Conservation (phyloP, 805 yeast species). For the Lachancea lanzarotensis region DNA sequence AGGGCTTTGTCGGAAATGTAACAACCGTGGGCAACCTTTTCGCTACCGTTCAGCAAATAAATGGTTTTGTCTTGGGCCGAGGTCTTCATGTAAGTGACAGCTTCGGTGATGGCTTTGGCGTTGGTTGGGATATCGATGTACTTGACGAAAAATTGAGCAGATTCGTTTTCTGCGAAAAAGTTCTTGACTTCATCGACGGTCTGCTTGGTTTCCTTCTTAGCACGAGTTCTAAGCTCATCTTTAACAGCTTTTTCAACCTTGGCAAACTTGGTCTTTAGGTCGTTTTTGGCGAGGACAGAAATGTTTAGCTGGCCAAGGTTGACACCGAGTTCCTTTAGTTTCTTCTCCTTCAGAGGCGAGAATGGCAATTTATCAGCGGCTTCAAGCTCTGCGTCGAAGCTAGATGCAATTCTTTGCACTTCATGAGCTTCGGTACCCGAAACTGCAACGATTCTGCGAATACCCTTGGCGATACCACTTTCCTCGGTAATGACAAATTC, state of each 20-base stretch:
- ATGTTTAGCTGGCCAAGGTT: slow-evolving; percentile 74
- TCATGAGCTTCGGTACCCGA: slow-evolving; percentile 87
- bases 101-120: slow-evolving; percentile 93
- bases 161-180: slow-evolving; percentile 51
- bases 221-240: slow-evolving; percentile 81
- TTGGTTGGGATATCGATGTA: slow-evolving; percentile 68
- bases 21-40: slow-evolving; percentile 92
- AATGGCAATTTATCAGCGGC: slow-evolving; percentile 58
- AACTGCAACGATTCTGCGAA: slow-evolving; percentile 95
- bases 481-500: slow-evolving; percentile 88
- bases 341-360: slow-evolving; percentile 73
- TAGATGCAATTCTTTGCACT: slow-evolving; percentile 78
- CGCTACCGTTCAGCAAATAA: slow-evolving; percentile 70
- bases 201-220: slow-evolving; percentile 80
- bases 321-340: slow-evolving; percentile 77
- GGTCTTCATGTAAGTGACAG: slow-evolving; percentile 74
- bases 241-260: slow-evolving; percentile 79
- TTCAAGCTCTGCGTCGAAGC: slow-evolving; percentile 56
- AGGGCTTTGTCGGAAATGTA: slow-evolving; percentile 70
- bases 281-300: slow-evolving; percentile 73
- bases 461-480: slow-evolving; percentile 97
- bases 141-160: slow-evolving; percentile 55
- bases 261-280: slow-evolving; percentile 65
- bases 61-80: slow-evolving; percentile 67
- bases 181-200: slow-evolving; percentile 69